Base-by-base conservation (phyloP, 768 basidiomycete genomes). In the Rhodosporidiobolus sp. region DNA sequence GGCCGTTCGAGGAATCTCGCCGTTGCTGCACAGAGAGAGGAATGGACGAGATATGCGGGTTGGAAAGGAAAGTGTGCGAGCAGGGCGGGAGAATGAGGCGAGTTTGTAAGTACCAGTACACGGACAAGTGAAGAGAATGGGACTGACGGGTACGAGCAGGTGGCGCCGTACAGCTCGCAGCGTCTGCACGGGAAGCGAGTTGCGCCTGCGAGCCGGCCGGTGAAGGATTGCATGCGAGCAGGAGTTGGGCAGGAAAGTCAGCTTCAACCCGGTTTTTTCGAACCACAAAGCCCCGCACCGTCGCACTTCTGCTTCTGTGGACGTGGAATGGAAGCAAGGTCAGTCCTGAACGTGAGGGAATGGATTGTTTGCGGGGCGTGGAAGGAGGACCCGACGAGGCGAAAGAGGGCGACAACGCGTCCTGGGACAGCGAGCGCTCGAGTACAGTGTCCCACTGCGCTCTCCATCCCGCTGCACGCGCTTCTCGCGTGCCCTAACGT, bases 271-370 rank as follows among this genome's bases (percentile, higher is more conserved):
- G 38, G 8, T 14, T n/a, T 43, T 7, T 7, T 43, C 38, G 38
- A 43, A 14, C 38, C 8, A 43, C 30, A 30, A 30, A 9, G 32
- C 4, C 45, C 17, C 35, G 54, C 49, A 16, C 67, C 72, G n/a
- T 73, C 72, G 48, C 72, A 73, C 34, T 73, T 73, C 59, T 73
- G 72, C 60, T 62, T 57, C 43, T 63, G 16, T n/a, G 38, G 20
- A 32, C n/a, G n/a, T 1, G 16, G 65, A 20, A 62, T 12, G 7
- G 16, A 30, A 26, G 8, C 46, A 22, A 62, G 48, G 60, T 24
- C 28, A 60, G 26, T 43, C 8, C 14, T 43, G 38, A 14, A 14
- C 20, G n/a, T 6, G n/a, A 45, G 59, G 12, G 43, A 48, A 12
- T 48, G 32, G 22, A 5, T 24, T 30, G 53, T 28, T 5, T 30